Evolutionary conservation across 495 filamentous ascomycete genomes (phyloP).

Genomic region (Hypoxylon rickii): DNA sequence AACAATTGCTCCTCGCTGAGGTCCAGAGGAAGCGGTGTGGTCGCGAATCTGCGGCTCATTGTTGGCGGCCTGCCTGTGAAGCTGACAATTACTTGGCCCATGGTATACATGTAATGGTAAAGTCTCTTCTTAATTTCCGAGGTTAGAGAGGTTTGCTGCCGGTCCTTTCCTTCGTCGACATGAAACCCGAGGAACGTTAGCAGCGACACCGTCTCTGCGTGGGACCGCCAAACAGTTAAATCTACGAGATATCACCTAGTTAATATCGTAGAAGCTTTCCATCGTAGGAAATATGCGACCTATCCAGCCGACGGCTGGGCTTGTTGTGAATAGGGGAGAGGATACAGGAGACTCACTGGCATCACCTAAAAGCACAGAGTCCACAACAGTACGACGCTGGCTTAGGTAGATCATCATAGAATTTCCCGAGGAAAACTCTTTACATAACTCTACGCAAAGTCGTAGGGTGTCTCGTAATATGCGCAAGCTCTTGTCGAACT

Average conservation of each 20-base stretch:
- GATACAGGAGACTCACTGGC: conserved; percentile 47
- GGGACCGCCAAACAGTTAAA: conserved; percentile 57
- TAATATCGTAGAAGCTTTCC: conserved; percentile 1
- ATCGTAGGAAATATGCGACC: no score
- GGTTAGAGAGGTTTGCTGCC: conserved; percentile 45
- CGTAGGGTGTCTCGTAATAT: conserved; percentile 48
- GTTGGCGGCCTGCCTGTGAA: conserved; percentile 63
- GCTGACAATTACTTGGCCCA: conserved; percentile 57
- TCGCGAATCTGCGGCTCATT: conserved; percentile 59
- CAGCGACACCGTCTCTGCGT: conserved; percentile 56
- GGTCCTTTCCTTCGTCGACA: conserved; percentile 38
- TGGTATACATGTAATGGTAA: conserved; percentile 58
- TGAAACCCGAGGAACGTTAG: conserved; percentile 64
- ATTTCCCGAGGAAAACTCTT: conserved; percentile 53
- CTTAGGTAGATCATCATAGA: conserved; percentile 53
- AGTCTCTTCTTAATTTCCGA: conserved; percentile 42
- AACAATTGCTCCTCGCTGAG: conserved; percentile 58
- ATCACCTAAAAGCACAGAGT: conserved; percentile 56
- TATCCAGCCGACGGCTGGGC: no score
- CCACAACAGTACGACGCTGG: conserved; percentile 49
- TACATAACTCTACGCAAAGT: conserved; percentile 52
- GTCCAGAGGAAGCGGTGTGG: conserved; percentile 61
- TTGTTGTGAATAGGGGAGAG: no score
- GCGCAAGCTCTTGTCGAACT: conserved; percentile 32
- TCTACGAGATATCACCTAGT: background rate